phyloP scores from a whole-genome alignment of 75 land plant species.

The Pinus albicaulis region DNA sequence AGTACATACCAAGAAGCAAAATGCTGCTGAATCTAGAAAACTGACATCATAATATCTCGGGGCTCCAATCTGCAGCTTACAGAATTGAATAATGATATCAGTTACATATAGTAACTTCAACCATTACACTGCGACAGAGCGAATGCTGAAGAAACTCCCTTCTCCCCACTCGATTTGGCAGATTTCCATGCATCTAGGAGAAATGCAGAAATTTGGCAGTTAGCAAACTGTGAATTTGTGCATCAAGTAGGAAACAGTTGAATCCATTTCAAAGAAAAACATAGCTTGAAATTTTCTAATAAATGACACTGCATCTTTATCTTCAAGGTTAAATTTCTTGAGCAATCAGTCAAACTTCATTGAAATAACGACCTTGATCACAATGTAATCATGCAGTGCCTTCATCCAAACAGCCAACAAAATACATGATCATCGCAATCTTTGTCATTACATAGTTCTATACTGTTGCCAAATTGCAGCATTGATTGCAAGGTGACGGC shows the following conservation, averaged over 20 bases:
- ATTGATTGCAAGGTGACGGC: not conserved
- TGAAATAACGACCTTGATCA: not conserved
- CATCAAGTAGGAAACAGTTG: not conserved
- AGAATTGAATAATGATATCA: not conserved
- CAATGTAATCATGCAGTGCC: too few species aligned
- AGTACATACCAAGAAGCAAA: not conserved
- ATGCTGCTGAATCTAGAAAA: not conserved
- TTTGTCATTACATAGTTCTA: not conserved
- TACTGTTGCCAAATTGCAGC: not conserved
- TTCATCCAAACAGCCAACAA: too few species aligned
- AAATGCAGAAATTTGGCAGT: not conserved
- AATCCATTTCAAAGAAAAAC: not conserved
- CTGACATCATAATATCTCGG: not conserved
- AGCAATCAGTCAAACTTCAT: not conserved
- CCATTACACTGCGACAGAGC: not conserved
- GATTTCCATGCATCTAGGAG: not conserved
- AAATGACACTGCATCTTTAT: not conserved
- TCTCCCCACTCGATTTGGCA: not conserved
- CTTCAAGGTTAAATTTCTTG: not conserved
- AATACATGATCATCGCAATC: not conserved
- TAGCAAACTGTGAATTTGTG: not conserved
- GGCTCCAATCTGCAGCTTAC: not conserved
- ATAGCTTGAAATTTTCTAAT: not conserved
- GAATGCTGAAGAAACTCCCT: not conserved
- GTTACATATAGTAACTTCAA: not conserved